phyloP scores from a whole-genome alignment of 495 filamentous ascomycete genomes.

The Penicillium fimorum region DNA sequence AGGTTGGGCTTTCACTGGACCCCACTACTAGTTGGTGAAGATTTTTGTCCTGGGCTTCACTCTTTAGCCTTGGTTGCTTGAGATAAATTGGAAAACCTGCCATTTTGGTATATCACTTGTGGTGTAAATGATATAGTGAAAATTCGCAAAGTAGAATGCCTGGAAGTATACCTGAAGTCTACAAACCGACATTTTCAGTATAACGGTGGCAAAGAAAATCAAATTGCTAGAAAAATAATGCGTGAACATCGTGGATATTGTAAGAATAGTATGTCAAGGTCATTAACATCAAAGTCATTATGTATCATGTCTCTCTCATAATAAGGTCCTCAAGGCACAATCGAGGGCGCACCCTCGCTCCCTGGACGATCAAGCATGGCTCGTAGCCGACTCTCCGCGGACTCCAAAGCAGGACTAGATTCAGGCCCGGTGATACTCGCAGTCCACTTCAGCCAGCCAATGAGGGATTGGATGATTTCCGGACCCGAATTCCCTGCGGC shows the following conservation, averaged over 20 bases:
- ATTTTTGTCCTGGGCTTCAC: conserved; percentile 12
- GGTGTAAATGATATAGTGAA: background rate
- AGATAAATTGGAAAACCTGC: background rate
- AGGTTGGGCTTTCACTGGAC: background rate
- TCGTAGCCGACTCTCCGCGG: conserved; percentile 41
- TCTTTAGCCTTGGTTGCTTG: conserved; percentile 17
- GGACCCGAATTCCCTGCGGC: conserved; percentile 8
- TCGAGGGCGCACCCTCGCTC: background rate
- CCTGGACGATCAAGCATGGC: conserved; percentile 36
- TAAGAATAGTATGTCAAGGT: background rate
- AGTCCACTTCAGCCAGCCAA: conserved; percentile 39
- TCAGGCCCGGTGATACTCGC: conserved; percentile 23
- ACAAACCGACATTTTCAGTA: background rate
- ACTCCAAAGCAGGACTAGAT: conserved; percentile 22
- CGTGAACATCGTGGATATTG: background rate
- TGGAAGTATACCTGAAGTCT: background rate
- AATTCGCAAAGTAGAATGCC: too few species aligned
- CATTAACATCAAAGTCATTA: conserved; percentile 11
- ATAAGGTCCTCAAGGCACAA: background rate
- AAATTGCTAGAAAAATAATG: background rate
- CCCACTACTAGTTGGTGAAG: background rate
- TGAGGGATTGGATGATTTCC: conserved; percentile 32
- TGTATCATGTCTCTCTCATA: conserved; percentile 12
- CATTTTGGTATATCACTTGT: background rate
- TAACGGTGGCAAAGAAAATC: background rate